These are phyloP conservation scores for Botrytis tulipae DNA, from an alignment of 2,329 filamentous ascomycete species.

Conservation along the genomic window DNA sequence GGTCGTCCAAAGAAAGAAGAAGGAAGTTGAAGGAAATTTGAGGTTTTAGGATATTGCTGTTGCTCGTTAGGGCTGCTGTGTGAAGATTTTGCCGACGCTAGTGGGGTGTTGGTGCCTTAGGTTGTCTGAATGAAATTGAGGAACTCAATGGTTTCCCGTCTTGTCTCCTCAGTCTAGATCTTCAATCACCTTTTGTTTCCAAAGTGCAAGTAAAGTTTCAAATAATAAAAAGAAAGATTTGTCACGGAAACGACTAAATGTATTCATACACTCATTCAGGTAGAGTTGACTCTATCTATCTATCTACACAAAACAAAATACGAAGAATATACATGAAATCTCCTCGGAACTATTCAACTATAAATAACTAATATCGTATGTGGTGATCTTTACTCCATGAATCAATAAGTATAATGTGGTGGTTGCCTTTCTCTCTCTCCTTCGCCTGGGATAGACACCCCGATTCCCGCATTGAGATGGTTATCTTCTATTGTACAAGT, in stretches of 20 bases:
- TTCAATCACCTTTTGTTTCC: not conserved
- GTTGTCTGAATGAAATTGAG: not conserved
- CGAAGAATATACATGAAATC: constrained; percentile 5
- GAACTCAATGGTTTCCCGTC: not conserved
- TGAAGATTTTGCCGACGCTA: constrained; percentile 21
- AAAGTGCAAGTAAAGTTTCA: not conserved
- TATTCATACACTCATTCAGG: not conserved
- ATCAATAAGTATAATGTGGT: not conserved
- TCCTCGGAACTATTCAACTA: constrained; percentile 11
- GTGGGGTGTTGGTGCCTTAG: constrained; percentile 6
- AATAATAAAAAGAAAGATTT: not conserved
- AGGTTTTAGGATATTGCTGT: constrained; percentile 8
- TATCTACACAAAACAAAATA: not conserved
- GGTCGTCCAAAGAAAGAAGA: constrained; percentile 17
- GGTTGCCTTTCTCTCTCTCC: not conserved
- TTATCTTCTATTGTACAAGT: constrained; percentile 8
- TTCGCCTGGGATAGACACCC: not conserved
- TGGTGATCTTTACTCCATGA: not conserved
- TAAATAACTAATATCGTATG: constrained; percentile 9
- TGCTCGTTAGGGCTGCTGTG: constrained; percentile 22
- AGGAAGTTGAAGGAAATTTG: constrained; percentile 18
- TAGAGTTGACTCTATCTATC: not conserved
- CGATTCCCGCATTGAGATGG: not conserved
- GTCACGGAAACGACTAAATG: no score
- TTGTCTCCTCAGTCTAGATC: not conserved